phyloP scores from a whole-genome alignment of 352 stramenopile species.

The Peronospora farinosa region DNA sequence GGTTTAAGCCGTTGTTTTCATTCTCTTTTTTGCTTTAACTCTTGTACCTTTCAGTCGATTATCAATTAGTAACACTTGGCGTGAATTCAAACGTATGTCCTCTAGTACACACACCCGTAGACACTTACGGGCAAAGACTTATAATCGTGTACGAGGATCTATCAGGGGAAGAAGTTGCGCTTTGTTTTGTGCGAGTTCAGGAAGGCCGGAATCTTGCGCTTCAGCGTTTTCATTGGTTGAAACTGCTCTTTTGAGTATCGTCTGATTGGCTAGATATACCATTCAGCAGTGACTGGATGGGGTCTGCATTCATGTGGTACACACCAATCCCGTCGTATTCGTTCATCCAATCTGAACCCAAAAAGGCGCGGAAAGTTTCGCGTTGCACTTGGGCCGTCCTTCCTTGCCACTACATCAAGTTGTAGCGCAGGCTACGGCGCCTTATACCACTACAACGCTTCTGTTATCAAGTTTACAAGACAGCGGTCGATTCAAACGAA shows the following conservation, averaged over 20 bases:
- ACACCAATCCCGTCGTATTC: slow-evolving; percentile 7
- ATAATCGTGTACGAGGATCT: not conserved
- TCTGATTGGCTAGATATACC: slow-evolving; percentile 11
- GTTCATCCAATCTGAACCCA: slow-evolving; percentile 17
- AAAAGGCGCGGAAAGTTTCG: not conserved
- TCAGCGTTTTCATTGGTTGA: slow-evolving; percentile 10
- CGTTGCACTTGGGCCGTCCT: not conserved
- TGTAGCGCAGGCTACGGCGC: not conserved
- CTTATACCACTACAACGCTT: not conserved
- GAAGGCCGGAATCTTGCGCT: slow-evolving; percentile 22
- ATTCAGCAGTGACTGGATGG: slow-evolving; percentile 11
- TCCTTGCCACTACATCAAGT: not conserved
- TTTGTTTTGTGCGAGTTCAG: slow-evolving; percentile 24
- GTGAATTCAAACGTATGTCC: not conserved
- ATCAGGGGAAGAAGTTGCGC: not conserved
- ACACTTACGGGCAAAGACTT: slow-evolving; percentile 7
- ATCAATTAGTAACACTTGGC: slow-evolving; percentile 2
- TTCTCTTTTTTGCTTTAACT: not conserved
- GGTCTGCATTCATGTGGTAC: slow-evolving; percentile 4
- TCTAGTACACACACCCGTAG: slow-evolving; percentile 20
- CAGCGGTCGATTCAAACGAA: not conserved
- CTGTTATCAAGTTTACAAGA: not conserved
- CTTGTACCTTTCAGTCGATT: slow-evolving; percentile 20
- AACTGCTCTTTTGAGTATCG: not conserved
- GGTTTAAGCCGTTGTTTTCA: too few species aligned